phyloP scores from a whole-genome alignment of 352 stramenopile species.

The Globisporangium alternatum region DNA sequence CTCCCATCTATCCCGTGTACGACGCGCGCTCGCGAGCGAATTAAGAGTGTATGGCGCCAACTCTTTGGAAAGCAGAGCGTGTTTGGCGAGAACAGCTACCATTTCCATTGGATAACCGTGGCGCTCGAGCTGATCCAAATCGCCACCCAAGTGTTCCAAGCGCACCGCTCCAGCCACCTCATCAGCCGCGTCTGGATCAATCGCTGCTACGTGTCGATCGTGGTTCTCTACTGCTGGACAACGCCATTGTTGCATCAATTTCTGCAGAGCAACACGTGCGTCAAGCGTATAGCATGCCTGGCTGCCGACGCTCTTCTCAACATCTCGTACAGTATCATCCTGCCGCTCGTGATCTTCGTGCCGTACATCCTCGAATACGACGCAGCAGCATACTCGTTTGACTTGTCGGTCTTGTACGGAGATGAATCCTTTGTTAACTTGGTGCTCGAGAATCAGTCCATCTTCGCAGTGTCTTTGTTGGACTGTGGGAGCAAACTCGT shows the following conservation, averaged over 20 bases:
- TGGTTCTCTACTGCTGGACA: slow-evolving; percentile 26
- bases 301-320: slow-evolving; percentile 20
- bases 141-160: slow-evolving; percentile 13
- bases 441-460: slow-evolving; percentile 31
- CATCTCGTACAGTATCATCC: slow-evolving; percentile 20
- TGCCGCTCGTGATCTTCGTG: slow-evolving; percentile 34
- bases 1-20: background rate
- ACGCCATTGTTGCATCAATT: slow-evolving; percentile 20
- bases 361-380: slow-evolving; percentile 34
- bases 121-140: slow-evolving; percentile 11
- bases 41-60: background rate
- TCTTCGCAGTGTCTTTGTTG: slow-evolving; percentile 12
- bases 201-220: slow-evolving; percentile 17
- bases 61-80: background rate
- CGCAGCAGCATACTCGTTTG: slow-evolving; percentile 29
- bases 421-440: slow-evolving; percentile 42
- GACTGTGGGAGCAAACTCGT: slow-evolving; percentile 10
- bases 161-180: slow-evolving; percentile 13
- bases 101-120: background rate
- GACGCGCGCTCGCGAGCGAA: background rate
- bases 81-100: background rate
- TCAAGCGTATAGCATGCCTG: slow-evolving; percentile 10
- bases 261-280: slow-evolving; percentile 2
- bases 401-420: slow-evolving; percentile 31
- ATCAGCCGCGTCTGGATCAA: slow-evolving; percentile 24